Conservation (phyloP, 257 asterid species). For the Penstemon eatonii region DNA sequence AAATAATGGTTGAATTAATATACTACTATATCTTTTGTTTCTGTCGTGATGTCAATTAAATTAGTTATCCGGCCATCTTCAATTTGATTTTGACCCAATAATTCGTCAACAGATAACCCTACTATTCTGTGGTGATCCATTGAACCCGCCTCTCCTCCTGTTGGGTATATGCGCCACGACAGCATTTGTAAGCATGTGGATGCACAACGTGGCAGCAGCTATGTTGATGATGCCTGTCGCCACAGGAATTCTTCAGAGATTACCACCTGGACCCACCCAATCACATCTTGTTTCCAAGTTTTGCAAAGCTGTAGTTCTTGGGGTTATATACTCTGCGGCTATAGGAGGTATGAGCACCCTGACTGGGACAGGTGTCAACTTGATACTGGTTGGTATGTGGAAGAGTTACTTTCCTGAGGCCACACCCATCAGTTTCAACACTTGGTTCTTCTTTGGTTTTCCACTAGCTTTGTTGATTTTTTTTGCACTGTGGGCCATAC, state of each 20-base stretch:
- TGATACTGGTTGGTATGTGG: conserved; percentile 95
- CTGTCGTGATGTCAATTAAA: too few species aligned
- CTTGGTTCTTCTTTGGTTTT: conserved; percentile 76
- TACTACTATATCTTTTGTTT: too few species aligned
- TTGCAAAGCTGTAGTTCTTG: conserved; percentile 83
- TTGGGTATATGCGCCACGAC: conserved; percentile 87
- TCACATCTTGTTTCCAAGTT: conserved; percentile 48
- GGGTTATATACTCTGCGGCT: conserved; percentile 76
- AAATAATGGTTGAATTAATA: too few species aligned
- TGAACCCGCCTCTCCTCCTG: conserved; percentile 74
- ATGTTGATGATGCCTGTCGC: conserved; percentile 97
- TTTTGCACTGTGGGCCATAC: conserved; percentile 64
- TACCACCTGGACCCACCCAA: conserved; percentile 52
- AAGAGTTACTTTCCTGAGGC: conserved; percentile 85
- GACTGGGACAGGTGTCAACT: conserved; percentile 94
- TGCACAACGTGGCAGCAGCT: conserved; percentile 97
- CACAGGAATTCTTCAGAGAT: conserved; percentile 68
- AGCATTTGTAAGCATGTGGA: conserved; percentile 94
- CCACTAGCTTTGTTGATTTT: conserved; percentile 69
- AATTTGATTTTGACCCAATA: too few species aligned
- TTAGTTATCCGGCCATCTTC: too few species aligned
- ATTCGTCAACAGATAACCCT: conserved; percentile 57
- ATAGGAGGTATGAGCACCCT: conserved; percentile 92
- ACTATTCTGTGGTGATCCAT: conserved; percentile 77
- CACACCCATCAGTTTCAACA: conserved; percentile 69